A percentile compares a stretch with the other conserved stretches of the same genome.
phyloP scores from a whole-genome alignment of 768 basidiomycete species.

The Udeniomyces megalosporus region DNA sequence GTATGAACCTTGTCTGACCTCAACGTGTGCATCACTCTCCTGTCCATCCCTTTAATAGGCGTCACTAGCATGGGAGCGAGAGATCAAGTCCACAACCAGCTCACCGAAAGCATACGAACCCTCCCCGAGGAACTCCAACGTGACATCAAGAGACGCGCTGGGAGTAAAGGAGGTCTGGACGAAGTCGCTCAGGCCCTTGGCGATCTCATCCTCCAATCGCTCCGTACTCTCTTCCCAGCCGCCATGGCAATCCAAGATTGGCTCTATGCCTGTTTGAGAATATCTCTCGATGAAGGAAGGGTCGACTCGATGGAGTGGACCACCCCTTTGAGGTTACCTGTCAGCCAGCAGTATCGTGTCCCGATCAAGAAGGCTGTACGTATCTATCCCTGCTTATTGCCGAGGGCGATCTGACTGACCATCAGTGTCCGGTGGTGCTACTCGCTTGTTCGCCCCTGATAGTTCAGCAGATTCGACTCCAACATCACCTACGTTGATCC shows the following conservation, averaged over 20 bases:
- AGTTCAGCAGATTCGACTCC: conserved; percentile 51
- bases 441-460: background rate
- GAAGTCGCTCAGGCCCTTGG: conserved; percentile 50
- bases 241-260: conserved; percentile 82
- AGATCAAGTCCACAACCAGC: conserved; percentile 81
- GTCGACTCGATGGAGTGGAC: conserved; percentile 88
- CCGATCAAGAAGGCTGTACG: conserved; percentile 50
- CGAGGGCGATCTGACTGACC: too few relatives aligned
- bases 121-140: background rate
- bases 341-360: conserved; percentile 92
- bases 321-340: conserved; percentile 81
- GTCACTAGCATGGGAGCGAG: conserved; percentile 90
- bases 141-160: too few relatives aligned
- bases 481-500: conserved; percentile 75
- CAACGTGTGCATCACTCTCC: too few relatives aligned
- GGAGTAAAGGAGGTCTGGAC: too few relatives aligned
- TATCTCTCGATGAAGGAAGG: too few relatives aligned
- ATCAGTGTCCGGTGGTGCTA: too few relatives aligned
- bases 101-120: conserved; percentile 26
- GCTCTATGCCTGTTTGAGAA: conserved; percentile 33
- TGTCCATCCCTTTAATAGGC: conserved; percentile 4
- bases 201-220: conserved; percentile 51
- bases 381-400: background rate
- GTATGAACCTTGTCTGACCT: too few relatives aligned
- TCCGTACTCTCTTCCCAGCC: conserved; percentile 84